Evolutionary conservation across 2,329 filamentous ascomycete genomes (phyloP), one percentile per base, ranked within the genome.

Genomic region (Monilinia laxa): DNA sequence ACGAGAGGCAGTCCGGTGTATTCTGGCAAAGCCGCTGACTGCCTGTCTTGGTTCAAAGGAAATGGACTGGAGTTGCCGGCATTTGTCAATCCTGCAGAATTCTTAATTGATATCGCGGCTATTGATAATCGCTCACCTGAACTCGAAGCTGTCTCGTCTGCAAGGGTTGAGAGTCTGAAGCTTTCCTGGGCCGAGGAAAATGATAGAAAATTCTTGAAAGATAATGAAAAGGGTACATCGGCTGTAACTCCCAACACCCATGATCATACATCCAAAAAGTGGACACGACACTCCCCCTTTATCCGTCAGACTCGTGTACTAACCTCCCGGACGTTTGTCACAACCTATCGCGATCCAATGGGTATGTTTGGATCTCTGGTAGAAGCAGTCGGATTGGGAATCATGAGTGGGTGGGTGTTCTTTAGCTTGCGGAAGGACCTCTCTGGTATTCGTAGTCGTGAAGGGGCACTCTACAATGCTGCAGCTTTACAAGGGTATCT

Each of bases 21-120:
- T 72, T 88, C 87, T 28, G 90, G 90, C 0, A 78, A 80, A 0
- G 81, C 83, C 35, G 77, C 80, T 4, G 81, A 83, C 2, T 89
- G 87, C 59, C 75, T 91, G 4, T 78, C 83, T 0, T 89, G 91
- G 81, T 92, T 93, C 70, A 81, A 83, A 12, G 73, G 76, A 3
- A 78, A 84, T 14, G 89, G 87, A 0, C 84, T 88, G 70, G 78
- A 83, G 16, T 78, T 92, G 55, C 90, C 89, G 0, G 79, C 86
- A 0, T 92, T 92, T 71, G 89, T 91, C 56, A 93, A 93, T 71
- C 90, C 91, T 0, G 90, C 90, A 2, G 90, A 93, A 71, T 90
- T 88, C 73, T 77, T 92, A 60, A 89, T 93, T 65, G 90, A 93
- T 70, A 81, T 91, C 42, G 87, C 90, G 1, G 90, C 90, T 7